Base-by-base conservation (phyloP, 106 monocot species). In the Chionographis japonica region DNA sequence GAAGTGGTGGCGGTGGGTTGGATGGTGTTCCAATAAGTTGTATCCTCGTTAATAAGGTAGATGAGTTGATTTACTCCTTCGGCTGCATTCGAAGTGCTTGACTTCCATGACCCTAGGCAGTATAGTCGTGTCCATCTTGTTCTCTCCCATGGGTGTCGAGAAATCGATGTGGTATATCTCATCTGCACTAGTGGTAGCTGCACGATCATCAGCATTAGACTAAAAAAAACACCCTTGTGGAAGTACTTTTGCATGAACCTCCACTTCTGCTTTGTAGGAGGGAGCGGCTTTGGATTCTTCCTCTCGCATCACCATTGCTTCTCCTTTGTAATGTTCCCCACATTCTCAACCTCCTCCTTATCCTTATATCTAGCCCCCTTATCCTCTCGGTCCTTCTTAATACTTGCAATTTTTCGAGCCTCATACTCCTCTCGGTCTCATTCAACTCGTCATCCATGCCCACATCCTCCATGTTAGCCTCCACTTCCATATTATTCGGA, bases 91-190 rank as follows among this genome's bases (percentile, higher is more conserved):
- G 49, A 97, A 97, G 74, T 89, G 92, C 73, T 97, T 89, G 63
- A 97, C 95, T 78, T 97, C 92, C 95, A 97, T 97, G 40, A 97
- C 95, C 78, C 89, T 97, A 2, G 95, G 95, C 77, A 97, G 64
- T 54, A 92, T 97, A 8, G 83, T 86, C 70, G 89, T 97, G 61
- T 97, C 92, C 92, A 97, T 86, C 69, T 80, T 97, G 81, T 97
- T 92, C 71, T 97, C 95, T 12, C 95, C 95, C 0, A 92, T 97
- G 2, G 95, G 86, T 9, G 75, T 76, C 2, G 95, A 97, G 84
- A 83, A 97, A 56, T 97, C 95, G 17, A 89, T 79, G 1, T 10
- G 52, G 73, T 69, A 97, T 14, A 97, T 97, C 2, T 78, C 68
- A 69, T 80, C 95, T n/a, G 77, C 12, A 17, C 72, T 69, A 13